Evolutionary conservation across 2,329 filamentous ascomycete species (phyloP).

Genomic region (Apiospora aurea): DNA sequence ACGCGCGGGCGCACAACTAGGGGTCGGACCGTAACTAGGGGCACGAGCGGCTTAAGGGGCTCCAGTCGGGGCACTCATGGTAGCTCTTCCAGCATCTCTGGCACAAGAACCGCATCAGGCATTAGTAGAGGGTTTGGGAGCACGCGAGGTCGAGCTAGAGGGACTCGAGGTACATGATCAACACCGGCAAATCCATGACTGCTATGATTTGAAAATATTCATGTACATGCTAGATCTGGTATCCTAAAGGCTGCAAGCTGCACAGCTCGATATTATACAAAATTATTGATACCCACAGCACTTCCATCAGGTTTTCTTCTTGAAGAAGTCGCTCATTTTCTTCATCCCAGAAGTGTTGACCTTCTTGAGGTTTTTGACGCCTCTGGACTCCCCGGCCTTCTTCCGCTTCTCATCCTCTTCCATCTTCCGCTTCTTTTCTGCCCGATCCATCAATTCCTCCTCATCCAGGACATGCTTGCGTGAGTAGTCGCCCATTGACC

Average conservation of each 20-base stretch:
- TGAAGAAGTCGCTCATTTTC: slow-evolving; percentile 95
- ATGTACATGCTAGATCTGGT: slow-evolving; percentile 25
- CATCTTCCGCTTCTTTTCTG: slow-evolving; percentile 83
- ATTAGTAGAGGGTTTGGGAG: slow-evolving; percentile 55
- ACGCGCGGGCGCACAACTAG: slow-evolving; percentile 20
- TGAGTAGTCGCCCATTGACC: slow-evolving; percentile 73
- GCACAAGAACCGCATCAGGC: slow-evolving; percentile 47
- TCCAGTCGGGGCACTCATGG: slow-evolving; percentile 34
- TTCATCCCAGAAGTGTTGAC: slow-evolving; percentile 93
- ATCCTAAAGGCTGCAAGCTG: slow-evolving; percentile 39
- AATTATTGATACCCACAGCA: slow-evolving; percentile 28
- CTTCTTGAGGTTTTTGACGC: slow-evolving; percentile 83
- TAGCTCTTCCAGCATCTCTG: slow-evolving; percentile 40
- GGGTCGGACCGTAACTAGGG: slow-evolving; percentile 16
- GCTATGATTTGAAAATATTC: slow-evolving; percentile 18
- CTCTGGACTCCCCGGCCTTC: slow-evolving; percentile 77
- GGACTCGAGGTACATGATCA: slow-evolving; percentile 45
- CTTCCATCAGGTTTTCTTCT: slow-evolving; percentile 59
- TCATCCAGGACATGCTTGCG: slow-evolving; percentile 73
- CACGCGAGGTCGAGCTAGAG: slow-evolving; percentile 63
- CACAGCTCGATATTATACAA: slow-evolving; percentile 8
- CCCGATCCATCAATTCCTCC: slow-evolving; percentile 68
- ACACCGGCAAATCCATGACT: background rate
- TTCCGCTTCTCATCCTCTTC: slow-evolving; percentile 90
- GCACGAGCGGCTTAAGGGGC: slow-evolving; percentile 10